These are phyloP conservation scores for Hymenoscyphus repandus DNA, from an alignment of 2,329 filamentous ascomycete species.

Conservation along the genomic window DNA sequence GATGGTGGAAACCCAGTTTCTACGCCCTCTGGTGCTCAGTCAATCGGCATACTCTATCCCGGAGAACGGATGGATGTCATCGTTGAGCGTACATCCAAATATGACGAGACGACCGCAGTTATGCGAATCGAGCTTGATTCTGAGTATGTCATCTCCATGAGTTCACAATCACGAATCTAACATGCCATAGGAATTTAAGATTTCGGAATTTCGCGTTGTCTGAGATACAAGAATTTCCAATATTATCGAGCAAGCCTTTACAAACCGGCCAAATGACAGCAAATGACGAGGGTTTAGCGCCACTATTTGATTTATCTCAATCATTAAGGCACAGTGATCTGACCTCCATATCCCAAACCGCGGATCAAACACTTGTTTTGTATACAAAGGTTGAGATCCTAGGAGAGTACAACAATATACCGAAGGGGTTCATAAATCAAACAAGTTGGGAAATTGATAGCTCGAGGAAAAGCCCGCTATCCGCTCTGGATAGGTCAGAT, in stretches of 20 bases:
- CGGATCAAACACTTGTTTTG: conserved; percentile 4
- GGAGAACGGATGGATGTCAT: conserved; percentile 41
- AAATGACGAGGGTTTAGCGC: too few species aligned
- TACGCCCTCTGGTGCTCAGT: conserved; percentile 23
- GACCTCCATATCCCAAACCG: background rate
- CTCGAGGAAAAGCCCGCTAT: background rate
- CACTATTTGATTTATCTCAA: too few species aligned
- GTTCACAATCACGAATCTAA: background rate
- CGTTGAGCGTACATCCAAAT: background rate
- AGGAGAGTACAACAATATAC: conserved; percentile 7
- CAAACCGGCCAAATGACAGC: too few species aligned
- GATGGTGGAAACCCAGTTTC: conserved; percentile 36
- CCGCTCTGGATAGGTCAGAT: background rate
- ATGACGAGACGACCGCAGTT: conserved; percentile 3
- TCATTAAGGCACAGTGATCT: too few species aligned
- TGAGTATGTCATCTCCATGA: conserved; percentile 4
- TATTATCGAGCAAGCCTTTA: background rate
- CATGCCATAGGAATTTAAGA: background rate
- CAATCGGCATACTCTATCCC: conserved; percentile 31
- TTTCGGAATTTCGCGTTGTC: conserved; percentile 9
- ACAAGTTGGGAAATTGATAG: background rate
- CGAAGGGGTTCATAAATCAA: conserved; percentile 9
- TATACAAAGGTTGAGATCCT: conserved; percentile 13
- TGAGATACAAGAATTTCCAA: conserved; percentile 3
- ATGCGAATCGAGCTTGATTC: conserved; percentile 5